phyloP scores from a whole-genome alignment of 1,284 basidiomycete species.

The Apiotrichum akiyoshidainum region DNA sequence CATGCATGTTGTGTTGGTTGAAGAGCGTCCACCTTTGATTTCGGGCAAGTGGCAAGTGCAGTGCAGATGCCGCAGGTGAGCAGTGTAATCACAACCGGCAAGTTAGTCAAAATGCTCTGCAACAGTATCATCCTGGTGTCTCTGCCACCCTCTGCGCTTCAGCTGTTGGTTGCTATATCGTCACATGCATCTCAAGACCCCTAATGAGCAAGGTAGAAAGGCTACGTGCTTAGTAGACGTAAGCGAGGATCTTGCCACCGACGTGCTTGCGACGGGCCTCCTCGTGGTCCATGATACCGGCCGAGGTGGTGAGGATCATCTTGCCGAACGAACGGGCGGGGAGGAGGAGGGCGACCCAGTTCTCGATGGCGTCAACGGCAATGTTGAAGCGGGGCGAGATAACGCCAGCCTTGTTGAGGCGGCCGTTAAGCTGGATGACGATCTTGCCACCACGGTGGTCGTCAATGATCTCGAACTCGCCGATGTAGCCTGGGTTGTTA shows the following conservation, averaged over 20 bases:
- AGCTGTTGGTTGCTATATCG: slow-evolving; percentile 3
- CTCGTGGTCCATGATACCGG: slow-evolving; percentile 98
- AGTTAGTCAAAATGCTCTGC: no score
- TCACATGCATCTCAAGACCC: slow-evolving; percentile 22
- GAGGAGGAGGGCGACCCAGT: slow-evolving; percentile 77
- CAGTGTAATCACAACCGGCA: no score
- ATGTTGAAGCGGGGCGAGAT: slow-evolving; percentile 99
- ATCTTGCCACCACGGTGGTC: slow-evolving; percentile 99
- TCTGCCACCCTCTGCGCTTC: no score
- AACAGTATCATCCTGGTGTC: no score
- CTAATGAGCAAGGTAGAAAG: slow-evolving; percentile 11
- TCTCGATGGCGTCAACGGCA: slow-evolving; percentile 72
- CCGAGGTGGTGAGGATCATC: slow-evolving; percentile 92
- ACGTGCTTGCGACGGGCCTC: slow-evolving; percentile 97
- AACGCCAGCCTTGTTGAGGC: slow-evolving; percentile 97
- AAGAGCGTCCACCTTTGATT: no score
- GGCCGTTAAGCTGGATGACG: slow-evolving; percentile 96
- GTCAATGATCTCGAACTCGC: slow-evolving; percentile 99
- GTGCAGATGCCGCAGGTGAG: no score
- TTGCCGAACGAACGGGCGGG: slow-evolving; percentile 94
- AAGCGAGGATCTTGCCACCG: slow-evolving; percentile 55
- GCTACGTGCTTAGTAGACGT: slow-evolving; percentile 49
- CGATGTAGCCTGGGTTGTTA: slow-evolving; percentile 77
- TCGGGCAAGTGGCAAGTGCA: no score
- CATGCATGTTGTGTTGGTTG: no score